Conservation (phyloP, 257 asterid genomes). For the Sherardia arvensis region DNA sequence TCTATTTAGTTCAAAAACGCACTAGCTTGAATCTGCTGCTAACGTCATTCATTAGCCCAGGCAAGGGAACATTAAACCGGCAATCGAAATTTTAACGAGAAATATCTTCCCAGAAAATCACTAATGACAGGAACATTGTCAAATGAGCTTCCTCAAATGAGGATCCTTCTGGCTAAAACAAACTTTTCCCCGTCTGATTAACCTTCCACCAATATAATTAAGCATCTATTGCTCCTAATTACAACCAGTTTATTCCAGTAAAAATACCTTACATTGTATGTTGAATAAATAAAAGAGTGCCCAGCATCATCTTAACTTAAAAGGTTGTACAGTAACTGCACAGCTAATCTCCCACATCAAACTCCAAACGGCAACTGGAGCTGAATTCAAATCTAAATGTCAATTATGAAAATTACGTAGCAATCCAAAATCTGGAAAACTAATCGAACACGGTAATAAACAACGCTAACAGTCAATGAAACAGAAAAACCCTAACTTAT, state of each 20-base stretch:
- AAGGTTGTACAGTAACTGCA: too few species aligned
- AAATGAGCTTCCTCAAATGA: background rate
- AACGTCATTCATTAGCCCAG: background rate
- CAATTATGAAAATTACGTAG: background rate
- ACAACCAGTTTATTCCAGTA: background rate
- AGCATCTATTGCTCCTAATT: background rate
- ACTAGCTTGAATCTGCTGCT: background rate
- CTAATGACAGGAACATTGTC: background rate
- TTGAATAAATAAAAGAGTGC: too few species aligned
- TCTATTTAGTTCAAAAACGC: too few species aligned
- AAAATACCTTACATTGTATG: background rate
- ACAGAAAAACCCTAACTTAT: slow-evolving; percentile 1
- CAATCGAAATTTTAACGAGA: background rate
- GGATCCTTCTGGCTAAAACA: background rate
- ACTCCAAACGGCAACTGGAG: background rate
- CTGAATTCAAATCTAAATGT: background rate
- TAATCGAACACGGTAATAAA: background rate
- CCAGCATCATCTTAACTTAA: background rate
- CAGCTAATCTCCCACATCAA: background rate
- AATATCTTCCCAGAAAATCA: background rate
- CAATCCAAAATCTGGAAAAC: background rate
- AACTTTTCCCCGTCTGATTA: background rate
- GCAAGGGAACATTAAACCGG: background rate
- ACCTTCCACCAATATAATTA: background rate
- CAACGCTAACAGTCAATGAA: background rate